Evolutionary conservation across 768 basidiomycete genomes (phyloP).

Genomic region (Russula sp.): DNA sequence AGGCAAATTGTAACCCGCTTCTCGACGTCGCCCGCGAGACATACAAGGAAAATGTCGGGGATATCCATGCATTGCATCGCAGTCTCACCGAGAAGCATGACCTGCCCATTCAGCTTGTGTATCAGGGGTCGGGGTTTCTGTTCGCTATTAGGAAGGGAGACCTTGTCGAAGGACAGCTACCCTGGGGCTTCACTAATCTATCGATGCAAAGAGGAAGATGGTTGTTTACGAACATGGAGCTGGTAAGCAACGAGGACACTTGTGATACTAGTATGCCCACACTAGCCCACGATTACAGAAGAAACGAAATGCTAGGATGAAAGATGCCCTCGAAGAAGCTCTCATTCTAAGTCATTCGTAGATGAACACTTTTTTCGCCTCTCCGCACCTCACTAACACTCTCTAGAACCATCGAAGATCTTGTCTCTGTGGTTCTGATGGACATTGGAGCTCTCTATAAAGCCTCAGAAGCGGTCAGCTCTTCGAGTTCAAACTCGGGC

Average conservation of each 20-base stretch:
- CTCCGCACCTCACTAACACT: not conserved
- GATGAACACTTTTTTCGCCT: slow-evolving; percentile 12
- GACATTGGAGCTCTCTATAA: slow-evolving; percentile 81
- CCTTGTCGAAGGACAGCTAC: slow-evolving; percentile 55
- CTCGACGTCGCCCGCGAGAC: slow-evolving; percentile 95
- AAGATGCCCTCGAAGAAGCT: slow-evolving; percentile 85
- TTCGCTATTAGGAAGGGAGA: slow-evolving; percentile 63
- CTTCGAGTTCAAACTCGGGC: no score
- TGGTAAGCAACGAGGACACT: slow-evolving; percentile 42
- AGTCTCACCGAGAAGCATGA: slow-evolving; percentile 53
- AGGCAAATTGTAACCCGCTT: slow-evolving; percentile 74
- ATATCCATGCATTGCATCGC: slow-evolving; percentile 66
- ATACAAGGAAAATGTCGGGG: slow-evolving; percentile 86
- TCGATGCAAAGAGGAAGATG: slow-evolving; percentile 60
- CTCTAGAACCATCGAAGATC: slow-evolving; percentile 67
- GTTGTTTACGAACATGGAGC: slow-evolving; percentile 71
- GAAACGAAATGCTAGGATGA: slow-evolving; percentile 83
- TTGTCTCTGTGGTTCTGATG: slow-evolving; percentile 60
- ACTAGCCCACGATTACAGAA: slow-evolving; percentile 41
- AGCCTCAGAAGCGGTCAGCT: slow-evolving; percentile 76
- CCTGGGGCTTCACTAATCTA: slow-evolving; percentile 65
- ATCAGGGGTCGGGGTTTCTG: slow-evolving; percentile 68
- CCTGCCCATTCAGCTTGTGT: slow-evolving; percentile 57
- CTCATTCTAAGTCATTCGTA: slow-evolving; percentile 79
- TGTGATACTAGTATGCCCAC: not conserved